Conservation (phyloP, 2,329 filamentous ascomycete species). For the Didymella sp. region DNA sequence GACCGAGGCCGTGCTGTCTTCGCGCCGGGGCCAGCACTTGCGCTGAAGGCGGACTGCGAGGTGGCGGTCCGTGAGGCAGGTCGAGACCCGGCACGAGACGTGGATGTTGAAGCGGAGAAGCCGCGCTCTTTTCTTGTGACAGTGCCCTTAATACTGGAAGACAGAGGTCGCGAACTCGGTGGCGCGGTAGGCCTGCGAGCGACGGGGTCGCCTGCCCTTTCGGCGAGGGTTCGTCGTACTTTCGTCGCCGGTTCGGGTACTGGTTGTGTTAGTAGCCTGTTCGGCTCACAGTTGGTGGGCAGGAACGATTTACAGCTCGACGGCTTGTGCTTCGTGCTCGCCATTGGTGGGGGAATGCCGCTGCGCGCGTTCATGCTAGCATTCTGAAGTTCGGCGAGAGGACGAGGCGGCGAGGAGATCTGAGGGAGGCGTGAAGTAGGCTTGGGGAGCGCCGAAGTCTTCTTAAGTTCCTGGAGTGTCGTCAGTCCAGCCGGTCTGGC, state of each 20-base stretch:
- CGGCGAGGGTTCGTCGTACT: constrained; percentile 57
- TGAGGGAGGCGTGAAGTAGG: constrained; percentile 37
- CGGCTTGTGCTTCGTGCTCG: constrained; percentile 60
- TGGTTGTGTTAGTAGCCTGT: constrained; percentile 36
- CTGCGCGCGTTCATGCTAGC: constrained; percentile 62
- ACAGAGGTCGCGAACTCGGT: constrained; percentile 52
- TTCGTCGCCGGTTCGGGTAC: constrained; percentile 58
- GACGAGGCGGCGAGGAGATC: constrained; percentile 35
- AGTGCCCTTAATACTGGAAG: constrained; percentile 55
- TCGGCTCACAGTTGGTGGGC: constrained; percentile 9
- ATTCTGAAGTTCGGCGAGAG: constrained; percentile 60
- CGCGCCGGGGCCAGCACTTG: constrained; percentile 59
- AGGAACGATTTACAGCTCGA: constrained; percentile 53
- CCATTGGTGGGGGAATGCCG: constrained; percentile 56
- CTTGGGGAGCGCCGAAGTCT: constrained; percentile 42
- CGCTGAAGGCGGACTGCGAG: constrained; percentile 59
- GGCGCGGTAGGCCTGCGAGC: constrained; percentile 52
- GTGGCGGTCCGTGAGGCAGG: constrained; percentile 54
- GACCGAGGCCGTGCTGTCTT: constrained; percentile 59
- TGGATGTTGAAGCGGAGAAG: constrained; percentile 47
- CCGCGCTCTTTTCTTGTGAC: constrained; percentile 51
- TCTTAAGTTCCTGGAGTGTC: constrained; percentile 30
- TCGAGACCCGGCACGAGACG: constrained; percentile 48
- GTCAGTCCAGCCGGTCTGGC: constrained; percentile 23
- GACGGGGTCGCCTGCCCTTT: constrained; percentile 57